Conservation (phyloP, 257 asterid species). For the Ligustrum vulgare region DNA sequence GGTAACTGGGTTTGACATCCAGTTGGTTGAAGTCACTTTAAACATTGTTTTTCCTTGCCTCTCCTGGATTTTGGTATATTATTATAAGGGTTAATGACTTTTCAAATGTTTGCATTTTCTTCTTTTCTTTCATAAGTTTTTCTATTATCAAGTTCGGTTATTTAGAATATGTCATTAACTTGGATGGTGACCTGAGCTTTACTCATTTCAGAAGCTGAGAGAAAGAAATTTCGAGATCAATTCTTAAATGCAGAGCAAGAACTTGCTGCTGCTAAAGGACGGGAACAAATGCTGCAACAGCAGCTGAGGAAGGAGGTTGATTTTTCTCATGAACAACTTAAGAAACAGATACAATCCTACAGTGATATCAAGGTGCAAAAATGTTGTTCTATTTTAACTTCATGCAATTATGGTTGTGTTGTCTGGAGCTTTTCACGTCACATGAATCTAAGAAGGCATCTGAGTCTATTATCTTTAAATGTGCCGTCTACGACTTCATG, state of each 20-base stretch:
- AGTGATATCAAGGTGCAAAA: slow-evolving; percentile 83
- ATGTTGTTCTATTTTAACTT: slow-evolving; percentile 16
- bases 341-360: slow-evolving; percentile 65
- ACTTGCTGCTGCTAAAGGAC: slow-evolving; percentile 90
- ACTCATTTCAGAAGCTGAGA: slow-evolving; percentile 68
- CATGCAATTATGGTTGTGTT: neutral
- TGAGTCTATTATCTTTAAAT: slow-evolving; percentile 9
- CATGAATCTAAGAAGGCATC: slow-evolving; percentile 10
- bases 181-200: slow-evolving; percentile 23
- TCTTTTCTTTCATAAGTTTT: slow-evolving; percentile 17
- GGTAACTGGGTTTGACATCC: neutral
- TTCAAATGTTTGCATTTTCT: neutral
- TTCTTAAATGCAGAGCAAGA: slow-evolving; percentile 79
- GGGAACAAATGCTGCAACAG: slow-evolving; percentile 74
- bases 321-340: slow-evolving; percentile 75
- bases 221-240: slow-evolving; percentile 65
- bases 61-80: neutral
- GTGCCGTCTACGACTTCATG: slow-evolving; percentile 2
- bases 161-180: slow-evolving; percentile 20
- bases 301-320: slow-evolving; percentile 73
- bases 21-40: neutral
- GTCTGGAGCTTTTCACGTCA: slow-evolving; percentile 1
- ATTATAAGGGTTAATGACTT: slow-evolving; percentile 8
- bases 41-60: slow-evolving; percentile 1
- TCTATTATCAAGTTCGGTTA: neutral